Base-by-base conservation (phyloP, 208 protist genomes). In the Wallacemonas sp. region DNA sequence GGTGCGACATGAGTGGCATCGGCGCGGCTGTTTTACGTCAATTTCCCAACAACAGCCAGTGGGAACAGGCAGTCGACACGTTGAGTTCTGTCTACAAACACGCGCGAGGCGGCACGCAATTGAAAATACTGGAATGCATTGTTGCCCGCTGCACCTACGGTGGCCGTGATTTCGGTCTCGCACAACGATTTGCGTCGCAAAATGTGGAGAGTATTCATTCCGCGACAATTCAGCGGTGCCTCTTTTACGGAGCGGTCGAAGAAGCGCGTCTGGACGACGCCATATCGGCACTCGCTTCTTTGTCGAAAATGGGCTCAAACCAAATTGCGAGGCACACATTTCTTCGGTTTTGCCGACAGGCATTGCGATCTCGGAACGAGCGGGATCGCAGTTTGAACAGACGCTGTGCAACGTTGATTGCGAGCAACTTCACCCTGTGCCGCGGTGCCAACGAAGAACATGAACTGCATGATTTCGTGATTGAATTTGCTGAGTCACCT, bases 31-130 rank as follows among this genome's bases (percentile, higher is more conserved):
- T 76, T 30, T 69, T 54, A 21, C 48, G 12, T 8, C 62, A 47
- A 21, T 79, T 55, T 55, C 64, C 77, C 2, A 32, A 36, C 21
- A 83, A 70, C 19, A 65, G 54, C 34, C 68, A 83, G 60, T 83
- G 77, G 77, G 4, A 69, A 61, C n/a, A 66, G 16, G 77, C 77
- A 17, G 26, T 73, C 48, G 56, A 43, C 6, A 6, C 71, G 12
- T 52, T 83, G 26, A 17, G 58, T 23, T 24, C 30, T 24, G 55
- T 83, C 39, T 62, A 60, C 57, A 23, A 44, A 56, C 8, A 38
- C 29, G 44, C 54, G 14, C 23, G 49, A 21, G 71, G 32, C 1
- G 0, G 32, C 1, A 70, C 72, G 14, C 54, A 55, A 56, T 52
- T 60, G 26, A 68, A 78, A 68, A 48, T 83, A 6, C 57, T 75